These are phyloP conservation scores for Mortierella sp. DNA, from an alignment of 371 early-diverging fungal genomes.

Conservation along the genomic window DNA sequence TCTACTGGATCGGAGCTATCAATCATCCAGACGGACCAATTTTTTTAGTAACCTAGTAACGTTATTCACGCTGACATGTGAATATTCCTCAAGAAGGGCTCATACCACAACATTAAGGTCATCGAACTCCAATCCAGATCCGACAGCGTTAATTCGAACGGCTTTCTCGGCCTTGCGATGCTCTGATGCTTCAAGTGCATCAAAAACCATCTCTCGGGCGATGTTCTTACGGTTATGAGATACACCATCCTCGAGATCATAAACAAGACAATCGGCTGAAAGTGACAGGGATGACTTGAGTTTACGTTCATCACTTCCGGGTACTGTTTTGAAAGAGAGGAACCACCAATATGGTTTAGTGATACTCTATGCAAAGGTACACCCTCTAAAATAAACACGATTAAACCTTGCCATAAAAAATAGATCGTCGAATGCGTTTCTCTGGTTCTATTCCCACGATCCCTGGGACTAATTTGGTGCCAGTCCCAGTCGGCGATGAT, in stretches of 20 bases:
- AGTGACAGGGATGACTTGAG: conserved; percentile 79
- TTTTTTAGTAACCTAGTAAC: not conserved
- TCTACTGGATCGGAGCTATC: conserved; percentile 74
- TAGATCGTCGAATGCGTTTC: conserved; percentile 51
- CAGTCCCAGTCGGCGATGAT: conserved; percentile 10
- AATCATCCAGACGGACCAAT: not conserved
- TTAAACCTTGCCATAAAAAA: conserved; percentile 42
- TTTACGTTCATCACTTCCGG: conserved; percentile 93
- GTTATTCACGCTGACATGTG: too few species aligned
- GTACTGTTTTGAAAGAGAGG: conserved; percentile 62
- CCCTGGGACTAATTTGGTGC: not conserved
- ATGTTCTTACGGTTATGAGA: conserved; percentile 82
- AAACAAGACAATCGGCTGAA: conserved; percentile 85
- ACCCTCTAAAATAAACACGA: too few species aligned
- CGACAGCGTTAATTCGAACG: conserved; percentile 90
- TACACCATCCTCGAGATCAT: conserved; percentile 95
- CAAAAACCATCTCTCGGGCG: conserved; percentile 81
- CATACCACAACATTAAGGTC: conserved; percentile 85
- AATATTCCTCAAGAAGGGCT: not conserved
- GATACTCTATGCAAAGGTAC: not conserved
- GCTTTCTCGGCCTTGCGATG: conserved; percentile 82
- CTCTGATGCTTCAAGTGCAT: conserved; percentile 76
- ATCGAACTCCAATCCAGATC: conserved; percentile 84
- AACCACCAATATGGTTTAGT: not conserved
- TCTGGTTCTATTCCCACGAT: conserved; percentile 25